These are phyloP conservation scores for Neoarthrinium moseri DNA, from an alignment of 2,329 filamentous ascomycete species.

Conservation along the genomic window DNA sequence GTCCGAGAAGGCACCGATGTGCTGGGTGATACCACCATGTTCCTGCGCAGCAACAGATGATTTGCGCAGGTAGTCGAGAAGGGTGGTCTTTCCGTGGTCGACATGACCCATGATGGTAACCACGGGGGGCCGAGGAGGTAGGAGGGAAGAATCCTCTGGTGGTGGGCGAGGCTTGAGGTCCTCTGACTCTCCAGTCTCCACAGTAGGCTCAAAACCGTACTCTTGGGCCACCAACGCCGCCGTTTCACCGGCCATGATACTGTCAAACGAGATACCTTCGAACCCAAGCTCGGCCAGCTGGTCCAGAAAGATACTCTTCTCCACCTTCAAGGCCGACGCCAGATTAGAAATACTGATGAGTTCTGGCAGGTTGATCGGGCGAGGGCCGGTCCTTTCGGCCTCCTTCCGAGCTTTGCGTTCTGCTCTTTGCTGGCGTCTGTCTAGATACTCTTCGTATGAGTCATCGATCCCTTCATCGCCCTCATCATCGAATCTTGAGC, in stretches of 20 bases:
- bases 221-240: conserved; percentile 88
- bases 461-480: conserved; percentile 9
- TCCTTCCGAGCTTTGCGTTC: conserved; percentile 39
- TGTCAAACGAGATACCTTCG: conserved; percentile 77
- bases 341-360: conserved; percentile 88
- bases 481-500: neutral
- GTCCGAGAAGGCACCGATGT: conserved; percentile 96
- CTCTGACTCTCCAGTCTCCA: conserved; percentile 62
- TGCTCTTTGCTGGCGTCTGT: conserved; percentile 38
- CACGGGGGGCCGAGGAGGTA: conserved; percentile 82
- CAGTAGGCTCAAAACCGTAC: conserved; percentile 84
- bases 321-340: conserved; percentile 71
- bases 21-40: conserved; percentile 96
- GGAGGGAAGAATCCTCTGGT: conserved; percentile 62
- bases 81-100: conserved; percentile 96
- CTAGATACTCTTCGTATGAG: conserved; percentile 35
- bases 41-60: conserved; percentile 89
- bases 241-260: conserved; percentile 86
- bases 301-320: conserved; percentile 66
- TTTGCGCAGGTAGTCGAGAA: conserved; percentile 89
- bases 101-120: conserved; percentile 99
- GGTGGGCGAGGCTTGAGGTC: conserved; percentile 72
- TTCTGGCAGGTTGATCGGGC: conserved; percentile 75
- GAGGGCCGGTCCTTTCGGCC: conserved; percentile 39
- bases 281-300: conserved; percentile 87